Evolutionary conservation across 176 grass and related monocot genomes (phyloP), one percentile per base, ranked within the genome.

Genomic region (Coix lacrymajobi): DNA sequence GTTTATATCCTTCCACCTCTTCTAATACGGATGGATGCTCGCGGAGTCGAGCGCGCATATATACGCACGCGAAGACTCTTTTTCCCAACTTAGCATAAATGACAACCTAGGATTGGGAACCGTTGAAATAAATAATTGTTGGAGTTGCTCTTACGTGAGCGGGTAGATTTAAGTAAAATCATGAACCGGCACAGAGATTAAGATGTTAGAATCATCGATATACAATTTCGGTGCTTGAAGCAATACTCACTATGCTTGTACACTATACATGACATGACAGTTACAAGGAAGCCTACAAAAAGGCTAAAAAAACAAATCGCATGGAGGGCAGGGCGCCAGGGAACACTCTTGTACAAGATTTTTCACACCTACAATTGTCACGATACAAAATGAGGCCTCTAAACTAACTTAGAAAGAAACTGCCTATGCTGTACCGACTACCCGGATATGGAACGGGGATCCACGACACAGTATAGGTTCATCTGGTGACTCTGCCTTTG

Each of bases 401-500:
- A 88, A 75, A 81, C 70, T 85, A 80, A 46, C 11, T 62, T n/a
- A 36, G 63, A 74, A 74, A 36, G 17, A 39, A 84, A 16, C 13
- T 69, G 48, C 51, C 83, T 92, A 96, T 60, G 67, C 76, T 80
- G 87, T 90, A 48, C 97, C 93, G 31, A 89, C 79, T 43, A 99
- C 93, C 31, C 75, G 85, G 24, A 99, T 83, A 68, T 96, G 93
- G 80, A 90, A 99, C 14, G 93, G 97, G 34, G 87, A 92, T 57
- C 97, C 97, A 0, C 93, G 89, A 78, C 96, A 99, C 52, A 99
- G 87, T 65, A 99, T 99, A 66, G 91, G 93, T 40, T 99, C 97
- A 69, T 94, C 89, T 5, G 89, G 60, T 6, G 70, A 90, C 64
- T 90, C 88, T 13, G 91, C 85, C 88, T 89, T 94, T 8, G 97